Evolutionary conservation across 805 yeast genomes (phyloP), one percentile per base, ranked within the genome.

Genomic region (Sugiyamaella americana): DNA sequence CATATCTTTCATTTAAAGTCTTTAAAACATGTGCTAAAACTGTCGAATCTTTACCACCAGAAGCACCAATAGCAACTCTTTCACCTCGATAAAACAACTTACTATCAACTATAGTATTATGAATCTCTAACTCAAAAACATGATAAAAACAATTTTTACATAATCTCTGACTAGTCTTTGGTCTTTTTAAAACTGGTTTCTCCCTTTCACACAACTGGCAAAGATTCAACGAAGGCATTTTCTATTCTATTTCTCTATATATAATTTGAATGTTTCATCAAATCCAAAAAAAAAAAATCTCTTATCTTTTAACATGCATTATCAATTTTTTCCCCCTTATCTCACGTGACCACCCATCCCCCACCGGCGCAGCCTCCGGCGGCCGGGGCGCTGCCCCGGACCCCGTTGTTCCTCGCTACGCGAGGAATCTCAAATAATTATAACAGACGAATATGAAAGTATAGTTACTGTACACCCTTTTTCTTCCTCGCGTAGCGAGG

Each of bases 11-110:
- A 61, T 93, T 93, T 51, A 93, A 69, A 0, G 91, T 77, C 59
- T 88, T 93, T 64, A 93, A 65, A 2, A 93, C 78, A 40, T 89
- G 79, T 0, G 98, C 98, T 24, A 93, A 68, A 1, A 93, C 99
- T 0, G 99, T 93, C 3, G 96, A 87, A 63, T 93, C 99, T 59
- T 93, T 93, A 44, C 99, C 99, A 21, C 99, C 99, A 1, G 96
- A 87, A 0, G 99, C 99, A 16, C 99, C 99, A 20, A 93, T 89
- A 16, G 98, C 98, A 2, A 93, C 89, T 22, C 69, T 75, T 60
- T 93, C 98, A 13, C 98, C 98, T 0, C 68, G 72, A 20, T 78
- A 63, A 58, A 93, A 93, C 41, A 93, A 73, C 1, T 78, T 70
- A 45, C 83, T 82, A 30, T 76, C 70, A 11, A 73, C 69, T 40